phyloP scores from a whole-genome alignment of 208 protist genomes.

The Trypanosoma vivax region DNA sequence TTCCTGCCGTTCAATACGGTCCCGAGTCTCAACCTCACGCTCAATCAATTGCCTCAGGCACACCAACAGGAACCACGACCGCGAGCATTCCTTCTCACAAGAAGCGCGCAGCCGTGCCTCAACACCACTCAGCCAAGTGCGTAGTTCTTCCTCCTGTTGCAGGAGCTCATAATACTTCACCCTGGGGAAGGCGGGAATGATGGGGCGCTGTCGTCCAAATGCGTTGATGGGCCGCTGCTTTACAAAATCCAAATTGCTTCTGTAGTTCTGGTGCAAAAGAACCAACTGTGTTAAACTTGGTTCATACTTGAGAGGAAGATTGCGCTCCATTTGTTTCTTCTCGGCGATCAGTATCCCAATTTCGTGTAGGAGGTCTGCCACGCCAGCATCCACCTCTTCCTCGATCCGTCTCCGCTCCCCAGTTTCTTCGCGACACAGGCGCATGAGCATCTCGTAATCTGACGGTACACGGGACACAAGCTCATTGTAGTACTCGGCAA shows the following conservation, averaged over 20 bases:
- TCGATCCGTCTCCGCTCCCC: constrained; percentile 42
- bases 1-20: constrained; percentile 48
- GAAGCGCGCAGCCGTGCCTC: constrained; percentile 39
- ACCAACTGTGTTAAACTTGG: background rate
- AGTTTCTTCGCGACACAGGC: constrained; percentile 51
- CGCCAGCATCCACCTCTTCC: constrained; percentile 22
- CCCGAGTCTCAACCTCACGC: constrained; percentile 28
- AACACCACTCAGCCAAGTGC: constrained; percentile 50
- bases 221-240: constrained; percentile 15
- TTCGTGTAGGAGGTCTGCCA: constrained; percentile 56
- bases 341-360: constrained; percentile 56
- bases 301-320: background rate
- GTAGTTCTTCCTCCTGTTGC: constrained; percentile 65
- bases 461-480: constrained; percentile 33
- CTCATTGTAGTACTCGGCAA: constrained; percentile 59
- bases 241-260: background rate
- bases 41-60: constrained; percentile 27
- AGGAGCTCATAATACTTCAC: constrained; percentile 35
- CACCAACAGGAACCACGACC: constrained; percentile 41
- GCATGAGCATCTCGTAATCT: constrained; percentile 35
- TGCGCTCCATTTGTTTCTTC: constrained; percentile 28
- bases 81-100: constrained; percentile 41
- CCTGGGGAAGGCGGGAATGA: constrained; percentile 38
- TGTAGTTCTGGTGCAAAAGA: background rate
- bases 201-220: constrained; percentile 16